Evolutionary conservation across 2,329 filamentous ascomycete genomes (phyloP), one percentile per base, ranked within the genome.

Genomic region (Ascocoryne sarcoides): DNA sequence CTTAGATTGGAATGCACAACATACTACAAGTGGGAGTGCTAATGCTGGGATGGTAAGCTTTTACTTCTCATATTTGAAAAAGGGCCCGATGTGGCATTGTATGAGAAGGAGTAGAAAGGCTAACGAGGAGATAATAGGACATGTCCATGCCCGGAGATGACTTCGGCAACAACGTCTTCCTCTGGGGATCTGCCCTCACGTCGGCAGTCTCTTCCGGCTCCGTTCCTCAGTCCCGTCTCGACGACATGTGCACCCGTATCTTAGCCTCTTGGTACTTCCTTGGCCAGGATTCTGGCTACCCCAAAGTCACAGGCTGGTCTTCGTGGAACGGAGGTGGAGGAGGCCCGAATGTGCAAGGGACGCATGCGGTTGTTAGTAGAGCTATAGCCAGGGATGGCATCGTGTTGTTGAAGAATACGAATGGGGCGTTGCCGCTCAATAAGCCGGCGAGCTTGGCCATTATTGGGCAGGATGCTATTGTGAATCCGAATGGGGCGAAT

Each of bases 61-160:
- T n/a, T n/a, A n/a, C n/a, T n/a, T n/a, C n/a, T n/a, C n/a, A n/a
- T n/a, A n/a, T n/a, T n/a, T n/a, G n/a, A n/a, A n/a, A n/a, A n/a
- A n/a, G n/a, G n/a, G n/a, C n/a, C n/a, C n/a, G n/a, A n/a, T n/a
- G n/a, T n/a, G n/a, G n/a, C 20, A 16, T 17, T 19, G 4, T 16
- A n/a, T 10, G 9, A 17, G 2, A 7, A 29, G 3, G 37, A 7
- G 2, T 21, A 3, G 4, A 4, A 12, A 7, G 7, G 23, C 12
- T 5, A 37, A 28, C 19, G 39, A n/a, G 21, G 49, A n/a, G 26
- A 14, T 16, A 18, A n/a, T 18, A 56, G 51, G 56, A 90, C 59
- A 86, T 88, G 83, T 78, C 79, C 2, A 90, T 90, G 83, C 83
- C 83, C 0, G 85, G 86, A 43, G 76, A 66, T 38, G 66, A 73